phyloP scores from a whole-genome alignment of 148 eudicot species.

The Cornus kousa region DNA sequence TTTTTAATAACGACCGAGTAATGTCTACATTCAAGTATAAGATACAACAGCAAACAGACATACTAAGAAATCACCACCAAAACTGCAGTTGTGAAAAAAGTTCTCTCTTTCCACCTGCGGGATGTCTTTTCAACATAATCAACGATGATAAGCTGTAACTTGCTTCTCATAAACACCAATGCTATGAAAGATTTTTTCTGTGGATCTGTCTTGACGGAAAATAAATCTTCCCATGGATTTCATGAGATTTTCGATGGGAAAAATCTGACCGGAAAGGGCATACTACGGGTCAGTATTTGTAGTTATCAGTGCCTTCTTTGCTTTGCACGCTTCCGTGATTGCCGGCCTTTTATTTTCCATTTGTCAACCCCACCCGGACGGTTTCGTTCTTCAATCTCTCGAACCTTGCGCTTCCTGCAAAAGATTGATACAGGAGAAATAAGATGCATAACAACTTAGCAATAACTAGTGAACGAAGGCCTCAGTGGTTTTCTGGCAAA shows the following conservation, averaged over 20 bases:
- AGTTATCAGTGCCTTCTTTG: constrained; percentile 44
- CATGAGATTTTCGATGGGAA: background rate
- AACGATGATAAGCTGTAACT: background rate
- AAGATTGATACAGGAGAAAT: background rate
- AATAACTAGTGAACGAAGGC: background rate
- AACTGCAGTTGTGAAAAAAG: background rate
- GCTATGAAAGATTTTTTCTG: background rate
- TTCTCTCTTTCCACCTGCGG: background rate
- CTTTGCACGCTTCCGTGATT: constrained; percentile 49
- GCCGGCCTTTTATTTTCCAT: constrained; percentile 64
- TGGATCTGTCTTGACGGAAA: background rate
- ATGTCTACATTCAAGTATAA: background rate
- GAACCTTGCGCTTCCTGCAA: constrained; percentile 88
- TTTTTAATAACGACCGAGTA: too few relatives aligned
- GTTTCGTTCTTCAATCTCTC: constrained; percentile 66
- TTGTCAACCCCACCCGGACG: constrained; percentile 71
- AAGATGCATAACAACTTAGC: background rate
- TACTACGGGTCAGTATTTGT: background rate
- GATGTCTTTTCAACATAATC: background rate
- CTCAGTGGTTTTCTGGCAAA: background rate
- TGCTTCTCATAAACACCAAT: background rate
- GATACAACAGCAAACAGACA: background rate
- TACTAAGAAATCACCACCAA: background rate
- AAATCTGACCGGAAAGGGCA: background rate
- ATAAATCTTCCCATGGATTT: background rate